phyloP scores from a whole-genome alignment of 805 yeast genomes.

The Wickerhamomyces ciferrii region DNA sequence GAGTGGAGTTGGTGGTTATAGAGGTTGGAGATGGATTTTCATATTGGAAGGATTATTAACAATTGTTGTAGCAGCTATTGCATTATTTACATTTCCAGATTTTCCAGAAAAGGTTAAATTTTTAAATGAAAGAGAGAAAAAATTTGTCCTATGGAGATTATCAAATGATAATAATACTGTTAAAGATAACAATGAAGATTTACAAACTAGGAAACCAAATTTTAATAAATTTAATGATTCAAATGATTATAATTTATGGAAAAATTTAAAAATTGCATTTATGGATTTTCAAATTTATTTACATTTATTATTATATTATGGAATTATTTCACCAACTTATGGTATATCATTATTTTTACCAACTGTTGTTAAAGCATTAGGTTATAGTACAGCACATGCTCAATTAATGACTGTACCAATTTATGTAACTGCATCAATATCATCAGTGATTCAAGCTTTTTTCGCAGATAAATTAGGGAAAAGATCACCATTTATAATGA shows the following conservation, averaged over 20 bases:
- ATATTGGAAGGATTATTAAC: slow-evolving; percentile 36
- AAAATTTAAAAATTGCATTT: slow-evolving; percentile 9
- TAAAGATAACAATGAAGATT: not conserved
- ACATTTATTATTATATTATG: slow-evolving; percentile 24
- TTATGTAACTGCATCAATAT: slow-evolving; percentile 28
- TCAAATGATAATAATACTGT: not conserved
- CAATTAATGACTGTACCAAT: slow-evolving; percentile 40
- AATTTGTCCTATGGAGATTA: slow-evolving; percentile 9
- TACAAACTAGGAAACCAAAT: not conserved
- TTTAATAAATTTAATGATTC: not conserved
- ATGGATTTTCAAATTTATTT: slow-evolving; percentile 27
- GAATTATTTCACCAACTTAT: slow-evolving; percentile 28
- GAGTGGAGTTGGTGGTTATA: slow-evolving; percentile 27
- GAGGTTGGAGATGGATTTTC: slow-evolving; percentile 38
- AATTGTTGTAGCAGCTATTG: slow-evolving; percentile 33
- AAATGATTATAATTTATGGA: not conserved
- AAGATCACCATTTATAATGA: slow-evolving; percentile 26
- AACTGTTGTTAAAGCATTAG: slow-evolving; percentile 33
- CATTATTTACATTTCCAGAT: slow-evolving; percentile 28
- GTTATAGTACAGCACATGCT: slow-evolving; percentile 32
- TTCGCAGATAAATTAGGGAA: slow-evolving; percentile 22
- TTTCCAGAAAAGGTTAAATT: slow-evolving; percentile 40
- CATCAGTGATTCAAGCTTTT: slow-evolving; percentile 22
- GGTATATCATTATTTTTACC: slow-evolving; percentile 36
- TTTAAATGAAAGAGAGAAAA: slow-evolving; percentile 28